phyloP scores from a whole-genome alignment of 768 basidiomycete genomes.

The Lactarius pseudohatsudake region DNA sequence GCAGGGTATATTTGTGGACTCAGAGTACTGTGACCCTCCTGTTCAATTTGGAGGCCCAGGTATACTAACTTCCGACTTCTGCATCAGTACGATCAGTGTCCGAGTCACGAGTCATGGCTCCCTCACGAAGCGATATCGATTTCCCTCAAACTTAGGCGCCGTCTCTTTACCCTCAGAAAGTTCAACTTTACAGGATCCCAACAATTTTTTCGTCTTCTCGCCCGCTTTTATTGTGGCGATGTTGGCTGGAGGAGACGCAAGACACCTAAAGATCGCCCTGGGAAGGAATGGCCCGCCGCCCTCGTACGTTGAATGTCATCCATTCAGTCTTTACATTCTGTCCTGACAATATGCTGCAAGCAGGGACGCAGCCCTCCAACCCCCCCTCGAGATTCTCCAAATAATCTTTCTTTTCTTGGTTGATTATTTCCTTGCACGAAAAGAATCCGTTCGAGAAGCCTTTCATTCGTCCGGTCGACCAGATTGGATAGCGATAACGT shows the following conservation, averaged over 20 bases:
- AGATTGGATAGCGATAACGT: conserved; percentile 12
- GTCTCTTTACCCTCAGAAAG: not conserved
- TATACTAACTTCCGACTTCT: too few species aligned
- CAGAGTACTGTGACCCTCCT: too few species aligned
- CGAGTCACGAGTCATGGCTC: too few species aligned
- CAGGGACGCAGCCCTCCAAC: conserved; percentile 1
- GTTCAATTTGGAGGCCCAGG: too few species aligned
- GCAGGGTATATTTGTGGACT: too few species aligned
- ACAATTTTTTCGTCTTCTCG: not conserved
- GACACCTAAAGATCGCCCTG: not conserved
- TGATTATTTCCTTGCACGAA: too few species aligned
- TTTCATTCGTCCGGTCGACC: not conserved
- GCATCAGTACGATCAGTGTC: too few species aligned
- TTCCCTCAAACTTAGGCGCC: too few species aligned
- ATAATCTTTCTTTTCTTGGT: conserved; percentile 5
- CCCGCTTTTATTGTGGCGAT: not conserved
- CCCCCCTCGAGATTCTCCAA: conserved; percentile 22
- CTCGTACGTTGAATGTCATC: conserved; percentile 6
- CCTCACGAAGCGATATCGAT: too few species aligned
- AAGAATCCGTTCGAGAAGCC: too few species aligned
- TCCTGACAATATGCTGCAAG: not conserved
- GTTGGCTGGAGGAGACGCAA: not conserved
- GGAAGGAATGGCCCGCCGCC: not conserved
- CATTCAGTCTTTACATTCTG: not conserved
- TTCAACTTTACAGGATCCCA: not conserved